These are phyloP conservation scores for Amoebophrya sp. DNA, from an alignment of 169 alveolate genomes.

Conservation along the genomic window DNA sequence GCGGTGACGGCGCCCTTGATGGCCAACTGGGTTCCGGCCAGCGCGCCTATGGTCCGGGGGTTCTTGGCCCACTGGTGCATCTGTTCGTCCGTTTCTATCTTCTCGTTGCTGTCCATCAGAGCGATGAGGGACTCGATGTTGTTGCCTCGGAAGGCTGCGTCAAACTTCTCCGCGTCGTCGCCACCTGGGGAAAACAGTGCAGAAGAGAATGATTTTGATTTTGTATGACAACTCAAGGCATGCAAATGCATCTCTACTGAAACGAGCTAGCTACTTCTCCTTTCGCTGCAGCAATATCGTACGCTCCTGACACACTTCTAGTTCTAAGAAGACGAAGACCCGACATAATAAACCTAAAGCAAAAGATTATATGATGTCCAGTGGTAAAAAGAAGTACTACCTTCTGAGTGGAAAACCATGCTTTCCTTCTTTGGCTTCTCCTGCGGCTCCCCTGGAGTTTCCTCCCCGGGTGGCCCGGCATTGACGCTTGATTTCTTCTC, in stretches of 20 bases:
- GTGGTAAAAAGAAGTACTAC: too few species aligned
- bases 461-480: too few species aligned
- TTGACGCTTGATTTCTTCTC: too few species aligned
- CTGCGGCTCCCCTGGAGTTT: too few species aligned
- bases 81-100: neutral
- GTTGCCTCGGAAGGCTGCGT: neutral
- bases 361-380: too few species aligned
- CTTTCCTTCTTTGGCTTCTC: neutral
- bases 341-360: too few species aligned
- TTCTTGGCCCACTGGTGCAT: neutral
- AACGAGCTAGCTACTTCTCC: too few species aligned
- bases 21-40: neutral
- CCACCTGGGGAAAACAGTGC: neutral
- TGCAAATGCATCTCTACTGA: too few species aligned
- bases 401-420: neutral
- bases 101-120: neutral
- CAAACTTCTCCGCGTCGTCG: neutral
- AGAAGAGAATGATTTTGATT: neutral
- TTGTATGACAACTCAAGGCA: too few species aligned
- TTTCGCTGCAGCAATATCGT: too few species aligned
- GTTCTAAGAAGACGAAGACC: too few species aligned
- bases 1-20: neutral
- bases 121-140: neutral
- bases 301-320: too few species aligned
- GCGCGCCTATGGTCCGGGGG: neutral